Evolutionary conservation across 768 basidiomycete species (phyloP).

Genomic region (Daedaleopsis sinensis): DNA sequence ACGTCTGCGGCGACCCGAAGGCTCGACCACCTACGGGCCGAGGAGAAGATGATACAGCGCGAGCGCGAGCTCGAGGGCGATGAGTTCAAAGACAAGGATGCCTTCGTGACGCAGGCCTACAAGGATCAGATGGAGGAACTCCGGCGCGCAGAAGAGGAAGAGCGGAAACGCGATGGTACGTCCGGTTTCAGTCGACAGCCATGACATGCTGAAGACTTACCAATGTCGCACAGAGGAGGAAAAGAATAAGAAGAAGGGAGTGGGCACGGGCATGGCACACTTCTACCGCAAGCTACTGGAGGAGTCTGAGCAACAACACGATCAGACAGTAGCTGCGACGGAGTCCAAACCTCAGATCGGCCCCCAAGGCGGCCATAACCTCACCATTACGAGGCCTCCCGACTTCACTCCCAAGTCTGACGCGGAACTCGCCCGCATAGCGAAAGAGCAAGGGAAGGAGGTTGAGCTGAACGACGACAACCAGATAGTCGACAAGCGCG

Average conservation of each 20-base stretch:
- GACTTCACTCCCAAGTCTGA: constrained; percentile 69
- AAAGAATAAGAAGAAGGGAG: constrained; percentile 60
- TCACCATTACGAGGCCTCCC: constrained; percentile 77
- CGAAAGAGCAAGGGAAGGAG: constrained; percentile 74
- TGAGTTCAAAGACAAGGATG: constrained; percentile 90
- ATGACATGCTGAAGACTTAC: neutral
- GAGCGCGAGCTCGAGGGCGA: constrained; percentile 95
- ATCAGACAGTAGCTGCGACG: constrained; percentile 66
- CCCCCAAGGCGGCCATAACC: constrained; percentile 63
- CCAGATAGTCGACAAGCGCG: constrained; percentile 95
- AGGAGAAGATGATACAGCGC: constrained; percentile 96
- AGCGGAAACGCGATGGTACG: constrained; percentile 84
- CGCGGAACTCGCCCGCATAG: constrained; percentile 68
- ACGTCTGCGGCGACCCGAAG: constrained; percentile 83
- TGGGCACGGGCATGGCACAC: constrained; percentile 76
- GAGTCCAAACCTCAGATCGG: constrained; percentile 59
- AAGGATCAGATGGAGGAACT: constrained; percentile 96
- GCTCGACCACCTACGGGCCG: constrained; percentile 88
- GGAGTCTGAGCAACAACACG: constrained; percentile 80
- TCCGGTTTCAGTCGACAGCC: constrained; percentile 10
- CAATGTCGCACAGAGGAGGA: constrained; percentile 44
- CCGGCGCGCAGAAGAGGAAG: constrained; percentile 89
- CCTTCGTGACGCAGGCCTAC: constrained; percentile 98
- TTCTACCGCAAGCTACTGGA: constrained; percentile 82
- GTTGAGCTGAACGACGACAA: constrained; percentile 98